Percentiles rank a stretch among this genome's conserved stretches.
Conservation (phyloP, 2,329 filamentous ascomycete species). For the Aspergillus hortae region DNA sequence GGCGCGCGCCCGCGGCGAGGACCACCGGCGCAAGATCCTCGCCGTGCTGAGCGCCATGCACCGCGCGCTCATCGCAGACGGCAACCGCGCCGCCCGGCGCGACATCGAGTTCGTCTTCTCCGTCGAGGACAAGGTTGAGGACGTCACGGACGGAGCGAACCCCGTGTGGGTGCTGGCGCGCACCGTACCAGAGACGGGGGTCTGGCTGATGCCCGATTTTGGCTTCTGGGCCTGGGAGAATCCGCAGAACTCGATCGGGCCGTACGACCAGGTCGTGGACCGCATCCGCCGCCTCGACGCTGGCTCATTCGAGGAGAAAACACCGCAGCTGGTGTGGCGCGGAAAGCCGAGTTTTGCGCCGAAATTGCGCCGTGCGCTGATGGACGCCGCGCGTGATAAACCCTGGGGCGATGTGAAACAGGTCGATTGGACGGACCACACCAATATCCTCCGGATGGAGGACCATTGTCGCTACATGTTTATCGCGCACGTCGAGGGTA, state of each 20-base stretch:
- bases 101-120: slow-evolving; percentile 49
- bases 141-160: slow-evolving; percentile 32
- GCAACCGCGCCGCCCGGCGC: slow-evolving; percentile 29
- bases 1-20: slow-evolving; percentile 29
- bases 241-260: slow-evolving; percentile 30
- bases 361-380: slow-evolving; percentile 38
- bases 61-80: slow-evolving; percentile 43
- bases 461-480: slow-evolving; percentile 54
- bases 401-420: slow-evolving; percentile 47
- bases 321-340: slow-evolving; percentile 47
- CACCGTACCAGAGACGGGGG: slow-evolving; percentile 36
- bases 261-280: slow-evolving; percentile 35
- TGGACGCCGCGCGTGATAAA: slow-evolving; percentile 38
- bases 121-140: slow-evolving; percentile 42
- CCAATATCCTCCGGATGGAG: slow-evolving; percentile 47
- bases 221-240: slow-evolving; percentile 51
- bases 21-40: slow-evolving; percentile 36
- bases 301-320: slow-evolving; percentile 35
- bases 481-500: slow-evolving; percentile 52
- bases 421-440: slow-evolving; percentile 37
- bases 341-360: slow-evolving; percentile 43
- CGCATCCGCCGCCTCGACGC: slow-evolving; percentile 24
- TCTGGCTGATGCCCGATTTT: slow-evolving; percentile 53
- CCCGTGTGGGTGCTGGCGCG: slow-evolving; percentile 45
- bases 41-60: slow-evolving; percentile 48